Conservation (phyloP, 2,329 filamentous ascomycete species). For the Colletotrichum spaethianum region DNA sequence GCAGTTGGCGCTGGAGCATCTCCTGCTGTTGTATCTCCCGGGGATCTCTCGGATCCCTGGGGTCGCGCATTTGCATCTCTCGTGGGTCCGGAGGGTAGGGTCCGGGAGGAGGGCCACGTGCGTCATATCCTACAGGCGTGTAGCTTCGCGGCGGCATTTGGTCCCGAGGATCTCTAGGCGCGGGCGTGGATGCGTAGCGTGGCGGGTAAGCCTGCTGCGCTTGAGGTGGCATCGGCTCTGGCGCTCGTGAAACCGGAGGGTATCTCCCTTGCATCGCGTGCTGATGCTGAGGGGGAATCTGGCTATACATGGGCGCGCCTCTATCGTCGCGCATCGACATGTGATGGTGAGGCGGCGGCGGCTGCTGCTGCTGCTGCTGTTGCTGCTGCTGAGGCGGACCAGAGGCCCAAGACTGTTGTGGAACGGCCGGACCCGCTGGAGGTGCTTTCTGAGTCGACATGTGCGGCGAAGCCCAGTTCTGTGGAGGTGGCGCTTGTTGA, state of each 20-base stretch:
- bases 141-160: conserved; percentile 61
- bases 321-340: conserved; percentile 55
- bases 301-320: conserved; percentile 52
- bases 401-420: conserved; percentile 52
- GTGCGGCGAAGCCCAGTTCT: conserved; percentile 56
- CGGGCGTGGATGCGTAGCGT: conserved; percentile 61
- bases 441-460: conserved; percentile 54
- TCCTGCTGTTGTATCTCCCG: conserved; percentile 42
- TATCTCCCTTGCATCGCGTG: conserved; percentile 58
- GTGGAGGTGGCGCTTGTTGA: conserved; percentile 44
- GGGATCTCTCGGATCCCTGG: conserved; percentile 55
- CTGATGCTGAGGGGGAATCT: conserved; percentile 46
- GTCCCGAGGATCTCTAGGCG: conserved; percentile 58
- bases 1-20: conserved; percentile 58
- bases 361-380: conserved; percentile 43
- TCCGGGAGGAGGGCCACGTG: conserved; percentile 55
- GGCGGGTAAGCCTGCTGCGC: conserved; percentile 54
- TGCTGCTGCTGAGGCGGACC: conserved; percentile 44
- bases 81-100: conserved; percentile 52
- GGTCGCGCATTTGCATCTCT: conserved; percentile 53
- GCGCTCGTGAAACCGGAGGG: conserved; percentile 55
- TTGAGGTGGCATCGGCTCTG: conserved; percentile 59
- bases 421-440: conserved; percentile 50
- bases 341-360: conserved; percentile 40
- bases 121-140: conserved; percentile 61